Evolutionary conservation across 192 early-diverging fungal genomes (phyloP), one percentile per base, ranked within the genome.

Genomic region (Pecoramyces ruminantium): DNA sequence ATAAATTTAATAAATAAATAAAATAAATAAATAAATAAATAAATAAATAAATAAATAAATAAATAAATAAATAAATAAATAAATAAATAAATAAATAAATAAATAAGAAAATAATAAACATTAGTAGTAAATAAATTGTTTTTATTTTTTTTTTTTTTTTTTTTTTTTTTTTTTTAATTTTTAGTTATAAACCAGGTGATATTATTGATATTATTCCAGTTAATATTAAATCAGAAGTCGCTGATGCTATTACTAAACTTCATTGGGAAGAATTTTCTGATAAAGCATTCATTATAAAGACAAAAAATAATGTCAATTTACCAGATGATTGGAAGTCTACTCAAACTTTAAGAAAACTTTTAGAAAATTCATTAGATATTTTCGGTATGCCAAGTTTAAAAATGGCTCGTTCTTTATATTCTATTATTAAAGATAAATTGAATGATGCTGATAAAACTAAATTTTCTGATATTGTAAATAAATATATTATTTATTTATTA

Each of bases 361-460:
- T 95, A 79, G 87, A 89, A 18, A 80, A 90, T 78, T 86, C 94
- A 81, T 85, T 99, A 81, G 96, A 97, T 85, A 90, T 97, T 27
- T 95, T 91, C 82, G 92, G 92, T 67, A 67, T 67, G 1, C 51
- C 51, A 67, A 67, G 9, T 67, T 67, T 67, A 67, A 67, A 67
- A 67, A 67, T 67, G 51, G 51, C 5, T n/a, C 51, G 21, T n/a
- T 67, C 51, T 1, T 67, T 67, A 67, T 67, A n/a, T n/a, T 67
- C 51, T 25, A 25, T n/a, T n/a, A 2, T 67, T 25, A 17, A 67
- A n/a, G n/a, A 67, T 67, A n/a, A 67, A 6, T 67, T 67, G n/a
- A 67, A 11, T 67, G 51, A 67, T 9, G 25, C 17, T 21, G 51
- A 67, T 11, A 67, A 67, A n/a, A 27, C 21, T 8, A 67, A n/a